phyloP scores from a whole-genome alignment of 75 land plant genomes.

The Pseudotsuga menziesii region DNA sequence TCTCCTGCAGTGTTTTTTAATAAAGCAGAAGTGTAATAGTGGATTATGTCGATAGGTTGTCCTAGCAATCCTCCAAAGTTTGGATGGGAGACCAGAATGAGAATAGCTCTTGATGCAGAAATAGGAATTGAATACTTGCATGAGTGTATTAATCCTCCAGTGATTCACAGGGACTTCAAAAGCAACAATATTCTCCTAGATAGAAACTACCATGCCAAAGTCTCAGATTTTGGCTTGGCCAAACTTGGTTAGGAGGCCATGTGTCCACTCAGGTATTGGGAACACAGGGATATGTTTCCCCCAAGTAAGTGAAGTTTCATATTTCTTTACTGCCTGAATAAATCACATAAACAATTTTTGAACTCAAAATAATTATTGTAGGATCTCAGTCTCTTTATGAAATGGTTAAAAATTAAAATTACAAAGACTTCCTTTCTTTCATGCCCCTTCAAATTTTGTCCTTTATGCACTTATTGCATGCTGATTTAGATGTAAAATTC shows the following conservation, averaged over 20 bases:
- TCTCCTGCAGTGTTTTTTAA: neutral
- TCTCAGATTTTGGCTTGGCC: constrained; percentile 48
- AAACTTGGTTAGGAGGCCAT: constrained; percentile 29
- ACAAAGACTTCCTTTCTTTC: neutral
- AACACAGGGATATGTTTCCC: constrained; percentile 32
- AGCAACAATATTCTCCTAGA: constrained; percentile 26
- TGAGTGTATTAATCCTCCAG: constrained; percentile 70
- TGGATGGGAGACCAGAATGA: constrained; percentile 66
- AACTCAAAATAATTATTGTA: neutral
- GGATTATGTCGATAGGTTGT: neutral
- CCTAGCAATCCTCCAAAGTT: constrained; percentile 21
- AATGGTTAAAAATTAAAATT: neutral
- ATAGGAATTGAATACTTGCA: constrained; percentile 75
- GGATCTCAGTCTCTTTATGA: neutral
- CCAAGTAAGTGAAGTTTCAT: constrained; percentile 17
- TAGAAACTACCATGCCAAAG: constrained; percentile 66
- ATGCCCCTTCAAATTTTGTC: neutral
- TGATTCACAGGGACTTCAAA: constrained; percentile 86
- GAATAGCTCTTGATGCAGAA: constrained; percentile 67
- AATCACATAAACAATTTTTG: neutral
- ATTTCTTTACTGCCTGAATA: neutral
- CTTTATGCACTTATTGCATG: neutral
- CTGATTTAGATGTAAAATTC: neutral
- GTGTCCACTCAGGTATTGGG: constrained; percentile 29
- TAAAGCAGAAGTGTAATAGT: neutral